Evolutionary conservation across 768 basidiomycete species (phyloP), one percentile per base, ranked within the genome.

Genomic region (Russula ochroleuca): DNA sequence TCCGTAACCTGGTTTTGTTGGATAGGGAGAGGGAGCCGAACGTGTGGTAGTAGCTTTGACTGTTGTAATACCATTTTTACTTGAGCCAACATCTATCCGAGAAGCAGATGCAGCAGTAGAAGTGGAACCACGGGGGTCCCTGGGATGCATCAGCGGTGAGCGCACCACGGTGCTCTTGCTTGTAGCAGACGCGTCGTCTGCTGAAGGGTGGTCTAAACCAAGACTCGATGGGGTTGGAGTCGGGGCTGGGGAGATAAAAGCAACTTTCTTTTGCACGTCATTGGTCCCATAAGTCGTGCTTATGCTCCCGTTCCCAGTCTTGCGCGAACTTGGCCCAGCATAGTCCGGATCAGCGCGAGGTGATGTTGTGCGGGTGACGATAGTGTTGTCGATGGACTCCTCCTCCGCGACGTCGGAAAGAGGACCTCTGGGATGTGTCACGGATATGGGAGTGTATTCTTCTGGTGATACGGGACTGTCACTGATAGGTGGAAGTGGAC

Each of bases 251-350:
- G 90, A 90, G 70, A 89, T 81, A 76, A 94, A 94, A 31, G 90
- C 92, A 50, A 94, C 92, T 76, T 92, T 92, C 80, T 94, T 94
- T 71, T 83, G 83, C 37, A 83, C 78, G 67, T 88, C 87, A 65
- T 73, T 73, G 52, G 40, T 64, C 43, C 70, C 69, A 56, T 69
- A 68, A 25, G 69, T 62, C 28, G 71, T 69, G 56, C 51, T 69
- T 64, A 70, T 70, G 63, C 73, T 75, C 49, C 73, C 72, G 62
- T 78, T 79, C 61, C 73, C 72, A 33, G 73, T 74, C 71, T 75
- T 80, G 68, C 78, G 78, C 19, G 76, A 75, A 68, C 71, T 72
- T 35, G 72, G 74, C 33, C 70, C 74, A 38, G 72, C 69, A 28
- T 73, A 71, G 53, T 77, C 74, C 21, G 74, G 72, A 59, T 76